Conservation (phyloP, 2,329 filamentous ascomycete genomes). For the Microdochium bolleyi region DNA sequence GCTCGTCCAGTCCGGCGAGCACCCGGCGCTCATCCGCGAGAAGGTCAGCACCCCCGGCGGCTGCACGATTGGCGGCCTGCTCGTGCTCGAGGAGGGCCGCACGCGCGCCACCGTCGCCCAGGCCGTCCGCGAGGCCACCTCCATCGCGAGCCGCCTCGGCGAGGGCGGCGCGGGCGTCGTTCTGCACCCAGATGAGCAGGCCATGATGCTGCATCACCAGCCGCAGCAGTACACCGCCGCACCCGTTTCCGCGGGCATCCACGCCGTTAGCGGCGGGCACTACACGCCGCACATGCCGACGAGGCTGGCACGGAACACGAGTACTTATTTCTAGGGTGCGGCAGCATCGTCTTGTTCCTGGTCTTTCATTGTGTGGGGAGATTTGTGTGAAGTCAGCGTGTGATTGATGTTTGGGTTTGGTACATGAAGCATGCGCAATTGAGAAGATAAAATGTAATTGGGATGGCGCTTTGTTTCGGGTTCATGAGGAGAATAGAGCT, state of each 20-base stretch:
- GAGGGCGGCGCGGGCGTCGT: constrained; percentile 41
- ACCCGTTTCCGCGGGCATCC: constrained; percentile 1
- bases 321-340: not conserved
- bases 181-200: constrained; percentile 29
- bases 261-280: constrained; percentile 1
- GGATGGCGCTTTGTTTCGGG: too few relatives aligned
- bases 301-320: not conserved
- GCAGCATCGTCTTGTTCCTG: not conserved
- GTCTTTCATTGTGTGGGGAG: too few relatives aligned
- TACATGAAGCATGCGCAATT: too few relatives aligned
- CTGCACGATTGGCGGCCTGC: constrained; percentile 66
- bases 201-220: not conserved
- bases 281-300: not conserved
- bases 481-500: too few relatives aligned
- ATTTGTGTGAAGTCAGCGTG: too few relatives aligned
- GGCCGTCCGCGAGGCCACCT: constrained; percentile 63
- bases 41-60: constrained; percentile 73
- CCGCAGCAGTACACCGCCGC: too few relatives aligned
- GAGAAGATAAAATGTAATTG: too few relatives aligned
- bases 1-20: constrained; percentile 62
- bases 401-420: too few relatives aligned
- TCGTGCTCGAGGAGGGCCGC: constrained; percentile 66
- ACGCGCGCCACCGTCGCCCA: constrained; percentile 60
- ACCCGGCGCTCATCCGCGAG: constrained; percentile 66
- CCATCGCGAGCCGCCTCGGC: constrained; percentile 60